Conservation (phyloP, 2,329 filamentous ascomycete species). For the Hysterium pulicare region DNA sequence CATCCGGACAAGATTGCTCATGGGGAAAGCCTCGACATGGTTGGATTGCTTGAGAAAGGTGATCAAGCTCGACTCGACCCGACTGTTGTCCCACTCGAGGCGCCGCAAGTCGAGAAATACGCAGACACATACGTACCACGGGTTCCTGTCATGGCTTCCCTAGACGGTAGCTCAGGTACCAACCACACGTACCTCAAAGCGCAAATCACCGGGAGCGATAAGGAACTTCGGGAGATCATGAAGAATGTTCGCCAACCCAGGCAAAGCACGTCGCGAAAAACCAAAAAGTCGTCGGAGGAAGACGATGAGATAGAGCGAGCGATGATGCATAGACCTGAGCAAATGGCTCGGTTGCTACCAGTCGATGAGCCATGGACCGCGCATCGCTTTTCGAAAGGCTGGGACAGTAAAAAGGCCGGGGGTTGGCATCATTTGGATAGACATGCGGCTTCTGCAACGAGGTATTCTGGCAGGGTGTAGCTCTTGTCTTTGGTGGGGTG, state of each 20-base stretch:
- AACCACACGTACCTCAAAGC: constrained; percentile 68
- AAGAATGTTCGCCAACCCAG: constrained; percentile 44
- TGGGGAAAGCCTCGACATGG: constrained; percentile 84
- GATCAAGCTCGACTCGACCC: constrained; percentile 66
- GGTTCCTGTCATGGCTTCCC: constrained; percentile 72
- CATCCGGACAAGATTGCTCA: constrained; percentile 73
- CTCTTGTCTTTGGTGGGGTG: too few species aligned
- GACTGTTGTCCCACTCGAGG: constrained; percentile 52
- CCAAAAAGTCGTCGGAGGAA: constrained; percentile 3
- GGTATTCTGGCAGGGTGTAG: too few species aligned
- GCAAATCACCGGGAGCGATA: constrained; percentile 73
- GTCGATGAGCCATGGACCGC: constrained; percentile 23
- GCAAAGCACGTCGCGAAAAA: constrained; percentile 3
- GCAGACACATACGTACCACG: constrained; percentile 70
- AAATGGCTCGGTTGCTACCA: constrained; percentile 25
- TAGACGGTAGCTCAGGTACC: constrained; percentile 45
- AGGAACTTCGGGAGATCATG: constrained; percentile 71
- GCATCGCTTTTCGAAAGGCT: constrained; percentile 13
- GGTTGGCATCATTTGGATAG: neutral
- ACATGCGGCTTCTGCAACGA: too few species aligned
- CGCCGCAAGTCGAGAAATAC: constrained; percentile 61
- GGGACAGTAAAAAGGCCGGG: constrained; percentile 7
- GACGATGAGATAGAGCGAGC: constrained; percentile 6
- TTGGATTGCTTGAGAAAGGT: constrained; percentile 71
- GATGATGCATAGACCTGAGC: constrained; percentile 21